Evolutionary conservation across 305 asterid species (phyloP).

Genomic region (Ilex paraguariensis): DNA sequence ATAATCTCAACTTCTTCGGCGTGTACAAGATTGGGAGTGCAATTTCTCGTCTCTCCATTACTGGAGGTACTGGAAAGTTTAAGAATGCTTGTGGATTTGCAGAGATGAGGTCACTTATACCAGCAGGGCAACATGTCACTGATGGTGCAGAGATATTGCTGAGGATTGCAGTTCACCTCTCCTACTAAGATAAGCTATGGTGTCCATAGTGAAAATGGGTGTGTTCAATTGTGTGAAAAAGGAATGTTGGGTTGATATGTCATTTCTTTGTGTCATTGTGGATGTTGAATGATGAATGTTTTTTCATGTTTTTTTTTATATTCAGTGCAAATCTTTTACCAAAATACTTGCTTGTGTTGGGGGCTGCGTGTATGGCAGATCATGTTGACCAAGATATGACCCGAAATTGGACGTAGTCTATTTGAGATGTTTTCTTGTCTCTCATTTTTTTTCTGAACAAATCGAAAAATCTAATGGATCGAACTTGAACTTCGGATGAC

Average conservation of each 20-base stretch:
- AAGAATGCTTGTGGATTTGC: conserved; percentile 85
- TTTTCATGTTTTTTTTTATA: no score
- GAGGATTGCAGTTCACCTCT: conserved; percentile 66
- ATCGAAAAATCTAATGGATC: no score
- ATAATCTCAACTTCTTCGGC: conserved; percentile 70
- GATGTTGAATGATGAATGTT: no score
- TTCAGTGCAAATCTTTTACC: no score
- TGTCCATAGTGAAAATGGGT: not conserved
- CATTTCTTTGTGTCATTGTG: no score
- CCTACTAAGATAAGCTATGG: conserved; percentile 29
- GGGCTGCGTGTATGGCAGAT: no score
- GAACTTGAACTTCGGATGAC: no score
- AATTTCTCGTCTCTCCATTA: conserved; percentile 66
- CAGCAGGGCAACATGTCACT: conserved; percentile 64
- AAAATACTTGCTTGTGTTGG: no score
- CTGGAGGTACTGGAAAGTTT: conserved; percentile 83
- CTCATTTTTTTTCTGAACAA: no score
- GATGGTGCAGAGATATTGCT: conserved; percentile 74
- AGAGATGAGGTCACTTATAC: conserved; percentile 62
- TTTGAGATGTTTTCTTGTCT: no score
- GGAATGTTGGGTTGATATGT: conserved; percentile 9
- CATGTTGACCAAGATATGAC: no score
- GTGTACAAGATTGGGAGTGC: conserved; percentile 72
- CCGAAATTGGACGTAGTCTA: no score
- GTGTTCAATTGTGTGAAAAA: not conserved